phyloP scores from a whole-genome alignment of 768 basidiomycete genomes.

The Nidularia pulvinata region DNA sequence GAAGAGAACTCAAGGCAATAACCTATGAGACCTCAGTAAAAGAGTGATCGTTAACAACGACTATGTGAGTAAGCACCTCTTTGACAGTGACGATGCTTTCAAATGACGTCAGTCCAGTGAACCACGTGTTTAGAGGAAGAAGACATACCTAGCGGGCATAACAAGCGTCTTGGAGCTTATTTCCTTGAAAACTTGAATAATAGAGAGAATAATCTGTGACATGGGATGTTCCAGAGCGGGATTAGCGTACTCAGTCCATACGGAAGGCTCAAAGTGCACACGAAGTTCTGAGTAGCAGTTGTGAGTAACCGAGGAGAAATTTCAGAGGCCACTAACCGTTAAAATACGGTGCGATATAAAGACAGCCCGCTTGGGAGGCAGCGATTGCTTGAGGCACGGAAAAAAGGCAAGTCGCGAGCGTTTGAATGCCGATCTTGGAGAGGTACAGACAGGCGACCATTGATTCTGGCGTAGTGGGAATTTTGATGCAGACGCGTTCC shows the following conservation, averaged over 20 bases:
- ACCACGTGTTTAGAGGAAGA: not conserved
- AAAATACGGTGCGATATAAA: constrained; percentile 56
- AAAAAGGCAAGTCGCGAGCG: constrained; percentile 56
- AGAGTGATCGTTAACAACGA: not conserved
- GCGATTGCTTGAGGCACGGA: constrained; percentile 55
- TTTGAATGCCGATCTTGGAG: constrained; percentile 43
- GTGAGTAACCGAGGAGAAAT: not conserved
- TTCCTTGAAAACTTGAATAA: constrained; percentile 33
- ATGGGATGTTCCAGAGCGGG: constrained; percentile 39
- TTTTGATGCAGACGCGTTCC: constrained; percentile 56
- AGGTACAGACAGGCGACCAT: constrained; percentile 47
- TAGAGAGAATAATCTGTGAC: constrained; percentile 31
- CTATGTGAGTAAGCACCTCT: not conserved
- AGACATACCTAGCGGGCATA: constrained; percentile 45
- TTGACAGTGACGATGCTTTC: not conserved
- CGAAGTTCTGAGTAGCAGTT: constrained; percentile 31
- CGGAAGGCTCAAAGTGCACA: constrained; percentile 39
- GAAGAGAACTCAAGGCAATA: constrained; percentile 35
- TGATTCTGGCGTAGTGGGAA: constrained; percentile 53
- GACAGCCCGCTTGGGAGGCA: constrained; percentile 50
- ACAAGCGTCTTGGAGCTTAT: constrained; percentile 37
- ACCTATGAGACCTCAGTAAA: constrained; percentile 18
- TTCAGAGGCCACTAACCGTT: constrained; percentile 34
- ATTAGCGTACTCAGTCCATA: constrained; percentile 36
- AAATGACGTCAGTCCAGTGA: not conserved